phyloP scores from a whole-genome alignment of 371 early-diverging fungal genomes.

The Mucor lusitanicus region DNA sequence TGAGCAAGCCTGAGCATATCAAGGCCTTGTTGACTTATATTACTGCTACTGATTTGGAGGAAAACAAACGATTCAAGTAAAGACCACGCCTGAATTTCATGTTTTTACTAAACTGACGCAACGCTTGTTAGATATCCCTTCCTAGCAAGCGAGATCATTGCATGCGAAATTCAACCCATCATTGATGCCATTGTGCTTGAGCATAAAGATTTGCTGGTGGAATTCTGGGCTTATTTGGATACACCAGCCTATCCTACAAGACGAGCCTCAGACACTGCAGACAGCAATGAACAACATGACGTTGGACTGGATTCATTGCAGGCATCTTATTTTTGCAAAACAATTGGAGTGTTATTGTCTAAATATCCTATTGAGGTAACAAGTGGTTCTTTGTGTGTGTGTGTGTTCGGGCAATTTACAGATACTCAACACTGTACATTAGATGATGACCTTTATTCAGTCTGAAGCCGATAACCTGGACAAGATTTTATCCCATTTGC shows the following conservation, averaged over 20 bases:
- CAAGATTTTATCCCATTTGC: constrained; percentile 77
- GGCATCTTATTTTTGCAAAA: constrained; percentile 86
- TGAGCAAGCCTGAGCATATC: constrained; percentile 63
- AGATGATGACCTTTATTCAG: constrained; percentile 69
- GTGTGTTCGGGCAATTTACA: constrained; percentile 3
- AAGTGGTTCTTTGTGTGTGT: not conserved
- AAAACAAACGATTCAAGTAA: constrained; percentile 74
- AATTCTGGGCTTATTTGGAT: constrained; percentile 82
- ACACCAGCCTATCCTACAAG: constrained; percentile 48
- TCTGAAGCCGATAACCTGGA: constrained; percentile 58
- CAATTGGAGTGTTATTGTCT: constrained; percentile 77
- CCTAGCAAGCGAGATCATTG: constrained; percentile 82
- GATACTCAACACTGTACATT: not conserved
- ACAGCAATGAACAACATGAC: not conserved
- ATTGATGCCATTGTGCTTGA: constrained; percentile 70
- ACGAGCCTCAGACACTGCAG: constrained; percentile 14
- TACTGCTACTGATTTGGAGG: constrained; percentile 65
- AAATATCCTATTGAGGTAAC: constrained; percentile 81
- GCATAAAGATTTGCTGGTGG: constrained; percentile 63
- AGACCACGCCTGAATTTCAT: not conserved
- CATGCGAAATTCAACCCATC: constrained; percentile 83
- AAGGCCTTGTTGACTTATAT: constrained; percentile 65
- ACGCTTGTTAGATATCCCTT: constrained; percentile 68
- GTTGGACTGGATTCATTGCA: constrained; percentile 60
- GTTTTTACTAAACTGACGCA: not conserved